Base-by-base conservation (phyloP, 2,329 filamentous ascomycete species). In the Alternaria atra region DNA sequence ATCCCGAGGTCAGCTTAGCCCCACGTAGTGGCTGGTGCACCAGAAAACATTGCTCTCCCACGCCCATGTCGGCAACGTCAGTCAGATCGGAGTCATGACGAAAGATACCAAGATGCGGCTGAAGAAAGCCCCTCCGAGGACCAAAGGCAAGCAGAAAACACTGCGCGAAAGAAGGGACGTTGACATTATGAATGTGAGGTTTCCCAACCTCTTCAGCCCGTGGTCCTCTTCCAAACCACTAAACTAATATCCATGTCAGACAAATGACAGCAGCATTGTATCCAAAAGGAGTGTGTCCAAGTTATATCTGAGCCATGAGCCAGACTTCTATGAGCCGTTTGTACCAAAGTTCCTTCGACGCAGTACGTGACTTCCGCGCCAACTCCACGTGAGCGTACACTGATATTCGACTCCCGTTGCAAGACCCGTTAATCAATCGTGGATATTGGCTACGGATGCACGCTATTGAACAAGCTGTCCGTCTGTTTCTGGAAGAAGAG, bases 211-310 rank as follows among this genome's bases (percentile, higher is more conserved):
- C 40, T 25, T n/a, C 40, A 27, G 32, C n/a, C 32, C 12, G 32
- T 29, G 46, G 48, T 40, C 29, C 20, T 35, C n/a, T 35, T 34
- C 25, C 39, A 29, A 44, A 29, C 42, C 48, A 51, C 50, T 57
- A 29, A 46, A 64, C 44, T 52, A 50, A 64, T 43, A 70, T 91
- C 87, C 39, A 44, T 6, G 17, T 17, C 52, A 79, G 77, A 97
- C 93, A 59, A 97, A 97, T 77, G 94, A 89, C 75, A 94, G 91
- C 79, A 96, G 92, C 73, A 97, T 97, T 68, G 90, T 94, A 15
- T 97, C 93, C 13, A 97, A 97, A 77, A 85, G 93, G 68, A 95
- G 93, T 71, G 94, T 97, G n/a, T 93, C 97, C 75, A 90, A 90
- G 69, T 83, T 97, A 13, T 97, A 97, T 78, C 90, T 91, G 73